Evolutionary conservation across 139 green algal genomes (phyloP), one percentile per base, ranked within the genome.

Genomic region (Micractinium sp.): DNA sequence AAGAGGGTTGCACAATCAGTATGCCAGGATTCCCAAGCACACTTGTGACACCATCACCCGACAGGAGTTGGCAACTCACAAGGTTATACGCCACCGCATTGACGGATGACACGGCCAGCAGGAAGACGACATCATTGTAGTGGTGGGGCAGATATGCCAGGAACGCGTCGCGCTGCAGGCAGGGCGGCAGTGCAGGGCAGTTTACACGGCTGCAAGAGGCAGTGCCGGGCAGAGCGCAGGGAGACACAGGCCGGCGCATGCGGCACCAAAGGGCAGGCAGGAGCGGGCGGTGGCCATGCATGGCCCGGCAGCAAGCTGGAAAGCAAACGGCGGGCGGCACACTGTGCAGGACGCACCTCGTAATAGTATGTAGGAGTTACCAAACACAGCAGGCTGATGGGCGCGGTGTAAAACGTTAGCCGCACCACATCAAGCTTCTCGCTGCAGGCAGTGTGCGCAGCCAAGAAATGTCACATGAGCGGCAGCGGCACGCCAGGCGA

Each of bases 351-450:
- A 60, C 83, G 29, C 69, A 89, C 85, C 86, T 90, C 91, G 23
- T 63, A 90, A 29, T 85, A 56, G 14, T 63, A 85, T 75, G 91
- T 94, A 86, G 96, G 94, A 2, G 95, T 94, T 5, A 91, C 12
- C 16, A 96, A 89, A 78, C 92, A 89, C 19, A 85, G 20, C 14
- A 90, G 78, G 1, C 92, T 94, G 20, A 97, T 75, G 20, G 95
- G 95, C 15, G 95, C 93, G 31, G 95, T 96, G 93, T 97, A 97
- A 85, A 97, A 97, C 18, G 95, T 96, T 15, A 97, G 91, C 20
- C 92, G 89, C 76, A 96, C 85, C 29, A 95, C 95, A 84, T 97
- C 93, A 86, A 97, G 76, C 91, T 96, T 96, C 77, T 82, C 77
- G 77, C 25, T 63, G 36, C 88, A 53, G 18, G 31, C 78, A 67